Evolutionary conservation across 2,329 filamentous ascomycete genomes (phyloP).

Genomic region (Domatiomyces globalis): DNA sequence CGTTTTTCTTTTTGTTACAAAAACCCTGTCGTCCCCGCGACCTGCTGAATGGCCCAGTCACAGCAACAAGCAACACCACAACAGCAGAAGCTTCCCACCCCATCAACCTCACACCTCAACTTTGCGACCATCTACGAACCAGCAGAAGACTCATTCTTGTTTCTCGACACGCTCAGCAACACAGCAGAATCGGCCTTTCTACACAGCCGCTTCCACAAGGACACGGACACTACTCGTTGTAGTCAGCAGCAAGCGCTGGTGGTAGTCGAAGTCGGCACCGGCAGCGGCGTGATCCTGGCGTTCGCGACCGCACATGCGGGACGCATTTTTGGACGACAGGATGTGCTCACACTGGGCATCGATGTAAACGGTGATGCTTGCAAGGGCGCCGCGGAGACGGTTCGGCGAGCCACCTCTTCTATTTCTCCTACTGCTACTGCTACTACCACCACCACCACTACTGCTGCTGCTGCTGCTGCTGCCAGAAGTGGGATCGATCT

Average conservation of each 20-base stretch:
- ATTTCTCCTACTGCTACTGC: neutral
- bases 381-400: conserved; percentile 47
- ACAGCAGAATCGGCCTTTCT: conserved; percentile 56
- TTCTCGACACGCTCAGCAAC: conserved; percentile 80
- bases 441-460: neutral
- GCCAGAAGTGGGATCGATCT: conserved; percentile 36
- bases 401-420: conserved; percentile 23
- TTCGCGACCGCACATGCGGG: conserved; percentile 67
- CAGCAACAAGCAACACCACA: no score
- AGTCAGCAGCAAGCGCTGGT: conserved; percentile 25
- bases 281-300: conserved; percentile 84
- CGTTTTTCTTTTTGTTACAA: no score
- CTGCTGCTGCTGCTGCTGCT: neutral
- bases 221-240: neutral
- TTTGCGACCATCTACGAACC: conserved; percentile 88
- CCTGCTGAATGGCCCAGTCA: no score
- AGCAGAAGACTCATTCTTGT: conserved; percentile 85
- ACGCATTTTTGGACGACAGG: conserved; percentile 55
- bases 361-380: conserved; percentile 83
- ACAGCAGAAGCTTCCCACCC: conserved; percentile 53
- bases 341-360: conserved; percentile 58
- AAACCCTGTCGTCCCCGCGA: no score
- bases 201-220: conserved; percentile 41
- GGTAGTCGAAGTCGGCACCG: conserved; percentile 74
- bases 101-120: conserved; percentile 79